Evolutionary conservation across 1,139 yeast species (phyloP), one percentile per base, ranked within the genome.

Genomic region (Lodderomyces oxycetoniae): DNA sequence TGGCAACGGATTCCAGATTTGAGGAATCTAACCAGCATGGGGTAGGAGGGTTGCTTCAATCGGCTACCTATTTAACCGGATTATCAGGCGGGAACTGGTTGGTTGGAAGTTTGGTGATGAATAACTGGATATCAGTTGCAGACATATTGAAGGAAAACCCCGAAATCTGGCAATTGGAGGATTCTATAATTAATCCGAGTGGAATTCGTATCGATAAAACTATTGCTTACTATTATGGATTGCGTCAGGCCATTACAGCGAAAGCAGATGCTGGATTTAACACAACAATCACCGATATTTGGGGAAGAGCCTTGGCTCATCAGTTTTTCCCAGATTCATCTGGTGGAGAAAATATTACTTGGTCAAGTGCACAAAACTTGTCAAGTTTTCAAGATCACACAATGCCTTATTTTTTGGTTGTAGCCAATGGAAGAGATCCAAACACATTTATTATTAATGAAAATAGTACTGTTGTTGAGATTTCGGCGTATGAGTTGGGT

Each of bases 51-150:
- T 42, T 67, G 14, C 49, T 67, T 12, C 71, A 67, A 38, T 50
- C 63, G 30, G 33, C 70, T 2, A 55, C 63, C 2, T 67, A 67
- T 45, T 41, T 67, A n/a, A 41, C 60, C 2, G 73, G 73, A 0
- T 48, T 67, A 5, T 64, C 71, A 4, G 74, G 74, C 5, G 73
- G 73, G 0, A 56, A 56, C 36, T 67, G 74, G 74, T 41, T 67
- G 15, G 58, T 67, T 8, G 73, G 73, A 0, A 47, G 63, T 12
- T 39, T 66, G 31, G 67, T 53, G 3, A 47, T 63, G 27, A 66
- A 66, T 38, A 54, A 64, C 41, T 66, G 65, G 62, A 44, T 59
- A n/a, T 53, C 68, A 0, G 63, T 66, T 9, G 57, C 40, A 2
- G 64, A 64, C 28, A 52, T 65, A n/a, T 27, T 62, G 11, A 45